These are phyloP conservation scores for Gossypium lobatum DNA, from an alignment of 441 rosid species.

Conservation along the genomic window DNA sequence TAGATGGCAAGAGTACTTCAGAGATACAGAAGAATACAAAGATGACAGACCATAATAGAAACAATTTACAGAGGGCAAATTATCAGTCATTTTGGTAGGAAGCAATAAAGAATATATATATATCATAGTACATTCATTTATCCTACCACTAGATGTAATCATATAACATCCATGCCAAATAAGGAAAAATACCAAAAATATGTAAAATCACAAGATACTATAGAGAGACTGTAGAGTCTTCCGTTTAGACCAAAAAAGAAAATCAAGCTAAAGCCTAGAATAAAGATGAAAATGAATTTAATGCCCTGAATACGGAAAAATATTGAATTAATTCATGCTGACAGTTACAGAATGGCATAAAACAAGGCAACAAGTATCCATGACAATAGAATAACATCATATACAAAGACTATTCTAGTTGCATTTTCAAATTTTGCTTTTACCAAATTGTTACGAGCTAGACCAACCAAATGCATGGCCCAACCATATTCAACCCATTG, in stretches of 20 bases:
- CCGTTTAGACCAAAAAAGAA: not conserved
- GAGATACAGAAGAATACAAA: not conserved
- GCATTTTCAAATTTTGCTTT: not conserved
- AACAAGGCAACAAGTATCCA: not conserved
- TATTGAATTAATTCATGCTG: not conserved
- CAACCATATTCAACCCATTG: slow-evolving; percentile 5
- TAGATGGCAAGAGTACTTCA: slow-evolving; percentile 16
- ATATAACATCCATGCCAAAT: not conserved
- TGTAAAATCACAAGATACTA: not conserved
- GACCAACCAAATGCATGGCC: not conserved
- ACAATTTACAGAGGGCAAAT: not conserved
- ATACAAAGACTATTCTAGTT: not conserved
- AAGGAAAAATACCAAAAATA: not conserved
- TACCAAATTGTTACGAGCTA: not conserved
- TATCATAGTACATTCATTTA: not conserved
- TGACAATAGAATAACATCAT: not conserved
- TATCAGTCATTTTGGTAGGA: not conserved
- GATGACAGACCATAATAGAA: not conserved
- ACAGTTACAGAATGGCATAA: slow-evolving; percentile 5
- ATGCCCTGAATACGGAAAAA: slow-evolving; percentile 4
- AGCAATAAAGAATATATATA: not conserved
- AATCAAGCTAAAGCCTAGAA: not conserved
- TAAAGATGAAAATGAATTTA: not conserved
- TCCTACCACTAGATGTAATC: not conserved
- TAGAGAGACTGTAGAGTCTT: not conserved